Evolutionary conservation across 345 rosid species (phyloP).

Genomic region (Orychophragmus violaceus): DNA sequence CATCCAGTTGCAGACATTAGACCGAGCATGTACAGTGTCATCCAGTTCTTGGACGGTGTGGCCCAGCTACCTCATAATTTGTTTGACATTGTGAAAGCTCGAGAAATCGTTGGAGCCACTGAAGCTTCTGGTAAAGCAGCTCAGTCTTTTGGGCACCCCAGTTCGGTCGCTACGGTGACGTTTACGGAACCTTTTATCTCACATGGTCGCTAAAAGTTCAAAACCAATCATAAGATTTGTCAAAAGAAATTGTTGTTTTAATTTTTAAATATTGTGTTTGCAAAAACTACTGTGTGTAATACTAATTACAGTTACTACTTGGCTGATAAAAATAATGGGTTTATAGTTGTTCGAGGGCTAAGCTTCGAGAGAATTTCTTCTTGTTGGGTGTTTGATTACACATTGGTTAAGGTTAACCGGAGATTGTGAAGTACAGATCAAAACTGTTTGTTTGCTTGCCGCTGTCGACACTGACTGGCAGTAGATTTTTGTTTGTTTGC

Average conservation of each 20-base stretch:
- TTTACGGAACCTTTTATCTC: constrained; percentile 16
- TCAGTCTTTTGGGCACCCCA: not conserved
- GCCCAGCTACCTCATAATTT: not conserved
- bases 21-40: not conserved
- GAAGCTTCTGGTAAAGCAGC: not conserved
- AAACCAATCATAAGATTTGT: not conserved
- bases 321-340: not conserved
- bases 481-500: too few relatives aligned
- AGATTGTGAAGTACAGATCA: not conserved
- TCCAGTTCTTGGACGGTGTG: not conserved
- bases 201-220: constrained; percentile 7
- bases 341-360: not conserved
- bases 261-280: not conserved
- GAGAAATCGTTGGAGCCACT: not conserved
- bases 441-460: too few relatives aligned
- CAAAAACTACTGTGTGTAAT: not conserved
- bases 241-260: not conserved
- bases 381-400: not conserved
- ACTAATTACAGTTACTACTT: not conserved
- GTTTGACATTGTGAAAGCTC: not conserved
- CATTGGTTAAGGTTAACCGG: not conserved
- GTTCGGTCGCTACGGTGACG: constrained; percentile 2
- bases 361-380: not conserved
- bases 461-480: too few relatives aligned
- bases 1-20: not conserved